phyloP scores from a whole-genome alignment of 2,329 filamentous ascomycete species.

The Shiraia bambusicola region DNA sequence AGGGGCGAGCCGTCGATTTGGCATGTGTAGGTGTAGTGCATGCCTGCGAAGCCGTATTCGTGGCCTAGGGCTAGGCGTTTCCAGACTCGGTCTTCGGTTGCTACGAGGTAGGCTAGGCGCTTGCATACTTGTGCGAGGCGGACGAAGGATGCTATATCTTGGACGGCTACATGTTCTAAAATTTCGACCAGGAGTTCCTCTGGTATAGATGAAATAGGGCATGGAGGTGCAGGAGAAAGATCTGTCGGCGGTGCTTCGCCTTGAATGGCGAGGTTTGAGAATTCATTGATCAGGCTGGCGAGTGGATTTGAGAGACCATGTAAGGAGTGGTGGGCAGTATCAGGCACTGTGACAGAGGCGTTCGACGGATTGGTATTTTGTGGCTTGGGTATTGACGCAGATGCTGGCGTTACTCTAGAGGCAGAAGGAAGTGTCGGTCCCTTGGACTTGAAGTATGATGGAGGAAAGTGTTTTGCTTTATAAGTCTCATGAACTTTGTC shows the following conservation, averaged over 20 bases:
- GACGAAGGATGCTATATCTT: conserved; percentile 75
- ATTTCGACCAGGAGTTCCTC: conserved; percentile 84
- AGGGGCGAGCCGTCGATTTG: conserved; percentile 56
- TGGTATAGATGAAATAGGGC: conserved; percentile 74
- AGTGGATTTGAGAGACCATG: conserved; percentile 58
- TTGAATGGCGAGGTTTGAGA: conserved; percentile 69
- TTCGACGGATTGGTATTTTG: conserved; percentile 53
- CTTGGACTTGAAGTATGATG: conserved; percentile 51
- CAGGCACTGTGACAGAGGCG: conserved; percentile 54
- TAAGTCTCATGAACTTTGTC: conserved; percentile 80
- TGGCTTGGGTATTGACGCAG: conserved; percentile 34
- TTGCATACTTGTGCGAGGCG: conserved; percentile 82
- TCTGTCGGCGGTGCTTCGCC: conserved; percentile 69
- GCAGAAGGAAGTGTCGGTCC: conserved; percentile 8
- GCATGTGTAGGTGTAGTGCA: conserved; percentile 78
- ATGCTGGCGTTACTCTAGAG: conserved; percentile 28
- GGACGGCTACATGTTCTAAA: conserved; percentile 67
- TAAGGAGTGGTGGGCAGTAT: conserved; percentile 59
- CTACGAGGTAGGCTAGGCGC: conserved; percentile 78
- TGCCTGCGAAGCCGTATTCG: conserved; percentile 76
- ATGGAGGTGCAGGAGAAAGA: conserved; percentile 71
- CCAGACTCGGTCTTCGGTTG: conserved; percentile 85
- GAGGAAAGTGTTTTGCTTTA: conserved; percentile 86
- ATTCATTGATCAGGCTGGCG: conserved; percentile 73
- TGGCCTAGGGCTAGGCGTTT: conserved; percentile 68